These are phyloP conservation scores for Cystoisospora suis DNA, from an alignment of 169 alveolate species.

Conservation along the genomic window DNA sequence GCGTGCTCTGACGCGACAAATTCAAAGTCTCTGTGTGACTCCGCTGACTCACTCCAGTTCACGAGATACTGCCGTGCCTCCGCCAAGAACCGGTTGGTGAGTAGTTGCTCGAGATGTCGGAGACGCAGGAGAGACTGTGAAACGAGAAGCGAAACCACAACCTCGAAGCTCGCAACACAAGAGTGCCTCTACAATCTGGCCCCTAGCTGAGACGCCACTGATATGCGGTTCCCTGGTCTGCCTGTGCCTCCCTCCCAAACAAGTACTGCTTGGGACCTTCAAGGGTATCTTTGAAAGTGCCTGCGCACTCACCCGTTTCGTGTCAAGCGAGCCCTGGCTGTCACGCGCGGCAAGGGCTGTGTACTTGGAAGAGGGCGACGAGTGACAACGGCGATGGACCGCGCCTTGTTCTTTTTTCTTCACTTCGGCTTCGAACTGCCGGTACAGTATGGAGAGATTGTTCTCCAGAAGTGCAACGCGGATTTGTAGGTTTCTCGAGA, in stretches of 20 bases:
- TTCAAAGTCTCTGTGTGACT: neutral
- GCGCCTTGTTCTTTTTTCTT: neutral
- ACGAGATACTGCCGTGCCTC: neutral
- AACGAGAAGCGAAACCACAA: too few relatives aligned
- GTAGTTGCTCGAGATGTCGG: neutral
- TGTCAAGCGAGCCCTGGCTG: too few relatives aligned
- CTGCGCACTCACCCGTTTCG: too few relatives aligned
- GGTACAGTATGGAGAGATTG: neutral
- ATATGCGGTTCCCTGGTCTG: too few relatives aligned
- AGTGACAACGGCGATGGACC: neutral
- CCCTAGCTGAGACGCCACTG: too few relatives aligned
- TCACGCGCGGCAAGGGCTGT: too few relatives aligned
- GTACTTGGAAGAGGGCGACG: too few relatives aligned
- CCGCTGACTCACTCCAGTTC: neutral
- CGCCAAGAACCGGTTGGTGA: neutral
- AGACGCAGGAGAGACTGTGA: neutral
- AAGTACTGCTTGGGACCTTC: too few relatives aligned
- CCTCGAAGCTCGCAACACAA: too few relatives aligned
- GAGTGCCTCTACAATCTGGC: too few relatives aligned
- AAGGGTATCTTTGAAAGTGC: too few relatives aligned
- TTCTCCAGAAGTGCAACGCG: neutral
- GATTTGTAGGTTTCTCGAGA: neutral
- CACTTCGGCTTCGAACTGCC: conserved; percentile 9
- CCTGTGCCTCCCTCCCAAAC: too few relatives aligned
- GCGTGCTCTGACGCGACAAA: neutral